A percentile compares a stretch with the other conserved stretches of the same genome.
Conservation (phyloP, 106 monocot genomes). For the Allium cepa region DNA sequence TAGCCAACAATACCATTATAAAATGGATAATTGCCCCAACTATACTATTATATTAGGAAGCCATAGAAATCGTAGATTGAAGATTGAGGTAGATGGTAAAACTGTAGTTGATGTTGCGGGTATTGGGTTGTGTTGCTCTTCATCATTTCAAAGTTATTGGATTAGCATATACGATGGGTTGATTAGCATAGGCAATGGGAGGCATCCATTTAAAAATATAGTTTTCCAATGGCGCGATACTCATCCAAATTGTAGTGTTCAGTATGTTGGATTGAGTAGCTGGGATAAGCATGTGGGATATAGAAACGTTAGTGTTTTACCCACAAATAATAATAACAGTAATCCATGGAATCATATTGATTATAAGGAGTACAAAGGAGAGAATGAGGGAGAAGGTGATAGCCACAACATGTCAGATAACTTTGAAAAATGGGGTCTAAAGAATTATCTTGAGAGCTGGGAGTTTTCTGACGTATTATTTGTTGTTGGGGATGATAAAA, state of each 20-base stretch:
- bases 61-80: constrained; percentile 80
- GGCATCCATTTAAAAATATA: constrained; percentile 65
- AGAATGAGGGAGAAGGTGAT: constrained; percentile 26
- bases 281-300: constrained; percentile 99
- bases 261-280: constrained; percentile 86
- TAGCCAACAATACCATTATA: constrained; percentile 86
- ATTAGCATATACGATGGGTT: constrained; percentile 84
- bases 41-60: constrained; percentile 90
- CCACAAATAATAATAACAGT: constrained; percentile 34
- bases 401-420: constrained; percentile 17
- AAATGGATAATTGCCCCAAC: constrained; percentile 78
- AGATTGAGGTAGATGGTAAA: constrained; percentile 85
- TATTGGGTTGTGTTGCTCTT: constrained; percentile 74
- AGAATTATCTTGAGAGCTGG: constrained; percentile 77
- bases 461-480: constrained; percentile 72
- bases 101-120: constrained; percentile 78
- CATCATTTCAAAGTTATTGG: constrained; percentile 87
- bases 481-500: constrained; percentile 52
- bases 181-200: constrained; percentile 82
- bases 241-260: constrained; percentile 54
- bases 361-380: constrained; percentile 34
- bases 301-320: constrained; percentile 72
- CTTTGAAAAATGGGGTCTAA: constrained; percentile 41
- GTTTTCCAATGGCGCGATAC: constrained; percentile 82
- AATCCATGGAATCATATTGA: constrained; percentile 35